Conservation (phyloP, 116 monocot species). For the Trichopus zeylanicus region DNA sequence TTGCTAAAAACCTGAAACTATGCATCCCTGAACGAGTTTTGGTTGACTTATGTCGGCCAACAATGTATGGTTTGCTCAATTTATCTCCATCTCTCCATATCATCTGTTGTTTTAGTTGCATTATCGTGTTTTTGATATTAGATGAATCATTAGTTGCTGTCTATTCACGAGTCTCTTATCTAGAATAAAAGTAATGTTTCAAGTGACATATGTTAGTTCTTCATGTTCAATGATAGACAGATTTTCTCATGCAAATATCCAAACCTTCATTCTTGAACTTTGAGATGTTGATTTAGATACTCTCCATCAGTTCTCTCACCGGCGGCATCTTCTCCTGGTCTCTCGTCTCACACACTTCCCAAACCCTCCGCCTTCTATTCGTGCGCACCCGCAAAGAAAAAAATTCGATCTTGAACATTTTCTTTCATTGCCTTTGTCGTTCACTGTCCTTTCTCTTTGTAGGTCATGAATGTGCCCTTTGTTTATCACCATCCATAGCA, state of each 20-base stretch:
- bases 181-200: too few relatives aligned
- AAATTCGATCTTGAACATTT: not conserved
- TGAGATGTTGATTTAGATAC: too few relatives aligned
- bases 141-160: not conserved
- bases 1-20: not conserved
- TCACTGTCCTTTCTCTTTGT: not conserved
- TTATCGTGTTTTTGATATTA: not conserved
- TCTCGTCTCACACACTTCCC: constrained; percentile 25
- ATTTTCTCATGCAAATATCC: too few relatives aligned
- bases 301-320: too few relatives aligned
- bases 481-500: constrained; percentile 32
- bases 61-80: constrained; percentile 13
- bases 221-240: too few relatives aligned
- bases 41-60: not conserved
- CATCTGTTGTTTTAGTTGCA: not conserved
- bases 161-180: too few relatives aligned
- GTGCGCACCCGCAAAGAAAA: constrained; percentile 12
- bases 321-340: not conserved
- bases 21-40: not conserved
- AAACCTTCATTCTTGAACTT: too few relatives aligned
- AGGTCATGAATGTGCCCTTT: constrained; percentile 34
- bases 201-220: too few relatives aligned
- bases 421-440: not conserved
- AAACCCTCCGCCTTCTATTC: constrained; percentile 30
- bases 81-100: not conserved